Percentiles rank a stretch among this genome's conserved stretches.
phyloP scores from a whole-genome alignment of 805 yeast genomes.

The Saccharomycopsis microspora region DNA sequence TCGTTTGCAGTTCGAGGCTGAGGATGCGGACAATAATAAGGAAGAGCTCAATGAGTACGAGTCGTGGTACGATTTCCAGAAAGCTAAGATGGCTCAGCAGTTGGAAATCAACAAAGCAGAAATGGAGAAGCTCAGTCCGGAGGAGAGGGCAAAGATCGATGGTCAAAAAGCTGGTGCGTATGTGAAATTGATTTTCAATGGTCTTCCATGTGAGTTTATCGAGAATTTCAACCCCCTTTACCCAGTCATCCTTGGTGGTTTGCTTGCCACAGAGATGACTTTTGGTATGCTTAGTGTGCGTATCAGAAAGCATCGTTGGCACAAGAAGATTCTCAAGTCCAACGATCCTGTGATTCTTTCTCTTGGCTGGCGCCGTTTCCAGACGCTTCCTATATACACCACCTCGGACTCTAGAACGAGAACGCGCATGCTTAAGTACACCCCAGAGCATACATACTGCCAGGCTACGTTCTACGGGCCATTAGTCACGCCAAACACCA shows the following conservation, averaged over 20 bases:
- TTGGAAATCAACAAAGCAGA: constrained; percentile 84
- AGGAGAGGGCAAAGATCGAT: constrained; percentile 71
- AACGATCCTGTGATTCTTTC: constrained; percentile 93
- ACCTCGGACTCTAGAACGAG: constrained; percentile 96
- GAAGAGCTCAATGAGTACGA: constrained; percentile 75
- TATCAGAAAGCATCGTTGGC: constrained; percentile 98
- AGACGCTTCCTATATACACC: constrained; percentile 89
- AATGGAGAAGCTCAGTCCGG: constrained; percentile 59
- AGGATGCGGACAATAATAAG: constrained; percentile 44
- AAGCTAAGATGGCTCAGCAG: constrained; percentile 94
- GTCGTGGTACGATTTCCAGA: constrained; percentile 96
- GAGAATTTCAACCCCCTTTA: constrained; percentile 76
- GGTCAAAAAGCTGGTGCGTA: constrained; percentile 92
- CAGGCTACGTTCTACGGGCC: constrained; percentile 96
- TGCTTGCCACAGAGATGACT: constrained; percentile 80
- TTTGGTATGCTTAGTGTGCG: constrained; percentile 90
- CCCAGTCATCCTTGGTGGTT: constrained; percentile 86
- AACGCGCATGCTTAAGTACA: constrained; percentile 94
- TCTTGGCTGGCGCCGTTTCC: constrained; percentile 97
- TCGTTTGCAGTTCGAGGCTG: constrained; percentile 82
- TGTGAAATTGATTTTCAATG: constrained; percentile 76
- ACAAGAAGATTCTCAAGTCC: constrained; percentile 86
- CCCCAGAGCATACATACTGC: constrained; percentile 97
- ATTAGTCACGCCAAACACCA: constrained; percentile 91
- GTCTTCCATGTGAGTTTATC: constrained; percentile 80